Conservation (phyloP, 2,329 filamentous ascomycete genomes). For the Talaromyces sp. region DNA sequence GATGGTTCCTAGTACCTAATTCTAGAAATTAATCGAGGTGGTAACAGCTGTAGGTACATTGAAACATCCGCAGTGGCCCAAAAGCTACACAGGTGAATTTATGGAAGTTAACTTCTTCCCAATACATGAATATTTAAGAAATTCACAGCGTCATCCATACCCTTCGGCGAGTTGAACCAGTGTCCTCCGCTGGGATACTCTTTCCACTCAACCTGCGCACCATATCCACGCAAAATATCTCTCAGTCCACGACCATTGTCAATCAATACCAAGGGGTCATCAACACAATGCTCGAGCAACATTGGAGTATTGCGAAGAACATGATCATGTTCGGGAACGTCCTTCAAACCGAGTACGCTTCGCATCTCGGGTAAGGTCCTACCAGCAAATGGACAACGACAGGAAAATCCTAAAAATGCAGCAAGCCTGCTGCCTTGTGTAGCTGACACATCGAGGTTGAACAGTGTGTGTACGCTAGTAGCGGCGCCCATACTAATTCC, state of each 20-base stretch:
- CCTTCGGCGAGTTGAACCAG: slow-evolving; percentile 1
- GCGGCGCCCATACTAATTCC: slow-evolving; percentile 9
- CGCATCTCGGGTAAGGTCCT: slow-evolving; percentile 2
- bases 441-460: background rate
- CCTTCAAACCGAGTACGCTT: background rate
- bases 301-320: slow-evolving; percentile 1
- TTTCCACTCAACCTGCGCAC: slow-evolving; percentile 2
- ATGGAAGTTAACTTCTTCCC: no score
- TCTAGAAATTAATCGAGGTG: no score
- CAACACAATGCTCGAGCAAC: slow-evolving; percentile 5
- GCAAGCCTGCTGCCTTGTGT: background rate
- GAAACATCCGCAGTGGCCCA: no score
- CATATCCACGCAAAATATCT: background rate
- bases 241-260: background rate
- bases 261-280: slow-evolving; percentile 5
- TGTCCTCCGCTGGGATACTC: slow-evolving; percentile 4
- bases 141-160: slow-evolving; percentile 6
- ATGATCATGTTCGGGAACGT: background rate
- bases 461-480: background rate
- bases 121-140: background rate
- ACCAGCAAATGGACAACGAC: slow-evolving; percentile 5
- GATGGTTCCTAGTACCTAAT: no score
- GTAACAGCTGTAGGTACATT: no score
- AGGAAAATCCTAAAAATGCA: slow-evolving; percentile 1
- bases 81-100: no score